A percentile compares a stretch with the other conserved stretches of the same genome.
phyloP scores from a whole-genome alignment of 768 basidiomycete species.

The Naganishia antarctica region DNA sequence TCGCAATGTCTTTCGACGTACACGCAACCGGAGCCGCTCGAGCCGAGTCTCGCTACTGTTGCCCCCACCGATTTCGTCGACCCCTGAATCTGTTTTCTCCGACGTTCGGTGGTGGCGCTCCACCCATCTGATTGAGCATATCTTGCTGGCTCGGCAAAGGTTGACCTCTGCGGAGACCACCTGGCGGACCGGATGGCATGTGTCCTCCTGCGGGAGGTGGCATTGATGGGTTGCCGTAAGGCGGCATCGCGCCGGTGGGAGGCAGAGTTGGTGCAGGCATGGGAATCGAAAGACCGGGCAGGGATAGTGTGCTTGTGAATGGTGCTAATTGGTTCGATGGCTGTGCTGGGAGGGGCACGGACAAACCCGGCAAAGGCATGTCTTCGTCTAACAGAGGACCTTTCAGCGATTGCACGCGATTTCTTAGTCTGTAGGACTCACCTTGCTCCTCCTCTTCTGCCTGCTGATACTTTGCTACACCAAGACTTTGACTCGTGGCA shows the following conservation, averaged over 20 bases:
- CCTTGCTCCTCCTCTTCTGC: constrained; percentile 30
- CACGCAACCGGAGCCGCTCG: too few species aligned
- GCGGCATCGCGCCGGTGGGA: neutral
- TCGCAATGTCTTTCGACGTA: too few species aligned
- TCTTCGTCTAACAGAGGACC: constrained; percentile 12
- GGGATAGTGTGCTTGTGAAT: constrained; percentile 1
- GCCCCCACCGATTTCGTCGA: constrained; percentile 9
- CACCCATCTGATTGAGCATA: constrained; percentile 48
- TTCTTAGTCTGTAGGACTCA: neutral
- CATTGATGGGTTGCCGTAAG: constrained; percentile 7
- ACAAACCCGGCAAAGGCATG: constrained; percentile 38
- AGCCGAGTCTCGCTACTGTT: neutral
- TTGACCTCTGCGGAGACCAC: constrained; percentile 36
- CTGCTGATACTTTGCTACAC: constrained; percentile 9
- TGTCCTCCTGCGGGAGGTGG: constrained; percentile 22
- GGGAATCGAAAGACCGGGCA: constrained; percentile 16
- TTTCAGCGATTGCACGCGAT: neutral
- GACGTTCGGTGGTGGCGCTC: constrained; percentile 4
- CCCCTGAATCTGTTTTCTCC: neutral
- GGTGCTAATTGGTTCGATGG: neutral
- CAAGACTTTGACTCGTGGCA: constrained; percentile 25
- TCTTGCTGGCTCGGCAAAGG: constrained; percentile 58
- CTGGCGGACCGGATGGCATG: neutral
- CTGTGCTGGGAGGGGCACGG: neutral
- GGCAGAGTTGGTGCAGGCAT: constrained; percentile 10